phyloP scores from a whole-genome alignment of 306 rosid species.

The Vigna mungo region DNA sequence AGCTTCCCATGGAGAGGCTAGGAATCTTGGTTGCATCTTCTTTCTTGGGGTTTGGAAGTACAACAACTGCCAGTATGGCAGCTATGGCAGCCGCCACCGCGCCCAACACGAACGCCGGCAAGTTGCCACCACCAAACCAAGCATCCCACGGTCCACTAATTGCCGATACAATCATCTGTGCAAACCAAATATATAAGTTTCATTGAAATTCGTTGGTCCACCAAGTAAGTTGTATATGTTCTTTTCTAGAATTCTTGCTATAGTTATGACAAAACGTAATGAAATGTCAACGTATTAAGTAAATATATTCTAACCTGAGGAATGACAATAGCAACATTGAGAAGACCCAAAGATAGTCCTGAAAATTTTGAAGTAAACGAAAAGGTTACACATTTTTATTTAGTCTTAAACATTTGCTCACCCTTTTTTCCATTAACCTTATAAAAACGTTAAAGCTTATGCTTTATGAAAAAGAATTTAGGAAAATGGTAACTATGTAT shows the following conservation, averaged over 20 bases:
- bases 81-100: slow-evolving; percentile 62
- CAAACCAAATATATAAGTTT: not conserved
- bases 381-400: not conserved
- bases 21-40: slow-evolving; percentile 48
- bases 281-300: not conserved
- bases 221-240: too few relatives aligned
- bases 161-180: slow-evolving; percentile 68
- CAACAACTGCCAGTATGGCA: slow-evolving; percentile 52
- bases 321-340: slow-evolving; percentile 70
- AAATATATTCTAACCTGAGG: slow-evolving; percentile 61
- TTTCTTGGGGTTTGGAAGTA: slow-evolving; percentile 69
- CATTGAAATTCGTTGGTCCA: not conserved
- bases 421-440: too few relatives aligned
- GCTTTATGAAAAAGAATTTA: too few relatives aligned
- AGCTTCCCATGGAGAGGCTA: slow-evolving; percentile 7
- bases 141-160: slow-evolving; percentile 74
- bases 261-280: not conserved
- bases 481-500: too few relatives aligned
- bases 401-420: too few relatives aligned
- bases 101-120: slow-evolving; percentile 84
- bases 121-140: slow-evolving; percentile 81
- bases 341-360: slow-evolving; percentile 80
- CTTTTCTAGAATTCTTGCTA: too few relatives aligned
- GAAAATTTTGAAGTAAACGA: slow-evolving; percentile 3
- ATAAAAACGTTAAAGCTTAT: too few relatives aligned